Evolutionary conservation across 371 early-diverging fungal species (phyloP), one percentile per base, ranked within the genome.

Genomic region (Actinomucor elegans): DNA sequence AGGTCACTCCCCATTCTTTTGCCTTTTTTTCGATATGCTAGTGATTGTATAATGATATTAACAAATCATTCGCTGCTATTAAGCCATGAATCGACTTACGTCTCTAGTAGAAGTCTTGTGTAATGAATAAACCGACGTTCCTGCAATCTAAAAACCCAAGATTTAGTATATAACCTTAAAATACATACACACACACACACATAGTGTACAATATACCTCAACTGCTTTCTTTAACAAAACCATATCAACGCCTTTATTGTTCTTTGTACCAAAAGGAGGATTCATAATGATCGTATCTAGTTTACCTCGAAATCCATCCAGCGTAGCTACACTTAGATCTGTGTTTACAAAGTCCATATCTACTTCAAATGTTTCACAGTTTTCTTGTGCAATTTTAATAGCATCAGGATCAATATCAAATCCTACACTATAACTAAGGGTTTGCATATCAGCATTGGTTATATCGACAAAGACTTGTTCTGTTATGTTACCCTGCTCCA

Each of bases 201-300:
- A n/a, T n/a, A n/a, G n/a, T n/a, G 15, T 33, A 5, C 17, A 12
- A 14, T 67, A 59, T 66, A 85, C 87, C 59, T 85, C 85, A 50
- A 84, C 67, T 1, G 85, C 93, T 26, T 84, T 82, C 61, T 89
- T 85, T 43, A 93, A 66, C 52, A 93, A 85, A 20, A 83, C 66
- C 77, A 88, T 82, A 55, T 93, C 93, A 20, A 90, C 81, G 10
- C 93, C 93, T 47, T 79, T 78, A 56, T 85, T 87, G 27, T 53
- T 62, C 55, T 89, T 91, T 10, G 92, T 92, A 9, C 92, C 92
- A 68, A 91, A 92, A 1, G 93, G 93, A 52, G 93, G 93, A 62
- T 92, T 92, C 86, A 91, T 88, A 20, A 92, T 66, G 37, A 92
- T 83, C 1, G 91, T 91, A 67, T 92, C 92, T 32, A 89, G 69